Evolutionary conservation across 2,329 filamentous ascomycete species (phyloP).

Genomic region (Myriangium duriaei): DNA sequence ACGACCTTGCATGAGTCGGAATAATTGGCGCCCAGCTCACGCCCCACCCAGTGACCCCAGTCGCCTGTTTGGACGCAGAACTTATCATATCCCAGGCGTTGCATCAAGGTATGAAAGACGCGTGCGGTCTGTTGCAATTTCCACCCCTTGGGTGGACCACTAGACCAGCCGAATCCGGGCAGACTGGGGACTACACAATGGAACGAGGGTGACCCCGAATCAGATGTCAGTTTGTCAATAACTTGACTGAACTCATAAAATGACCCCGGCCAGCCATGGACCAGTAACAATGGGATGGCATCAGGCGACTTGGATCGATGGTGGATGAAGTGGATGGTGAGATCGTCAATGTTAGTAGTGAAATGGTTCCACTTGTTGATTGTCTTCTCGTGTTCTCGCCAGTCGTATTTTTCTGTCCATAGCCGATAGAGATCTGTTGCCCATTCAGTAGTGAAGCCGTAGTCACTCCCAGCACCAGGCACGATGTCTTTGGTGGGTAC

Average conservation of each 20-base stretch:
- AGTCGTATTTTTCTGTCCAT: constrained; percentile 25
- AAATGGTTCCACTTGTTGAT: constrained; percentile 25
- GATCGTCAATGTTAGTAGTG: constrained; percentile 23
- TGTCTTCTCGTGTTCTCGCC: constrained; percentile 21
- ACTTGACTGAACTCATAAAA: constrained; percentile 34
- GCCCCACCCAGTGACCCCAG: no score
- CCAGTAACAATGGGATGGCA: constrained; percentile 30
- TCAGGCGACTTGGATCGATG: constrained; percentile 21
- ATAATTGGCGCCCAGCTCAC: no score
- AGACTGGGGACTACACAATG: constrained; percentile 47
- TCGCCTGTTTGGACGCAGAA: constrained; percentile 30
- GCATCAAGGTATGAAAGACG: constrained; percentile 28
- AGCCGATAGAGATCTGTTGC: constrained; percentile 22
- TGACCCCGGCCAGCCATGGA: constrained; percentile 35
- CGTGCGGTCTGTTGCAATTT: constrained; percentile 26
- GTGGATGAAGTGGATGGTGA: constrained; percentile 30
- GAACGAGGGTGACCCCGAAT: constrained; percentile 29
- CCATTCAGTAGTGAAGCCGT: constrained; percentile 24
- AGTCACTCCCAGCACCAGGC: constrained; percentile 24
- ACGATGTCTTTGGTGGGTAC: constrained; percentile 24
- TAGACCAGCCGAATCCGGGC: constrained; percentile 41
- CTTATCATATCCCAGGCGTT: constrained; percentile 27
- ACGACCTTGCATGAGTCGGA: no score
- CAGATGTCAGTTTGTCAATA: constrained; percentile 25
- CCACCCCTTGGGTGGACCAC: constrained; percentile 23